A percentile compares a stretch with the other conserved stretches of the same genome.
phyloP scores from a whole-genome alignment of 768 basidiomycete genomes.

The Lactifluus subvellereus region DNA sequence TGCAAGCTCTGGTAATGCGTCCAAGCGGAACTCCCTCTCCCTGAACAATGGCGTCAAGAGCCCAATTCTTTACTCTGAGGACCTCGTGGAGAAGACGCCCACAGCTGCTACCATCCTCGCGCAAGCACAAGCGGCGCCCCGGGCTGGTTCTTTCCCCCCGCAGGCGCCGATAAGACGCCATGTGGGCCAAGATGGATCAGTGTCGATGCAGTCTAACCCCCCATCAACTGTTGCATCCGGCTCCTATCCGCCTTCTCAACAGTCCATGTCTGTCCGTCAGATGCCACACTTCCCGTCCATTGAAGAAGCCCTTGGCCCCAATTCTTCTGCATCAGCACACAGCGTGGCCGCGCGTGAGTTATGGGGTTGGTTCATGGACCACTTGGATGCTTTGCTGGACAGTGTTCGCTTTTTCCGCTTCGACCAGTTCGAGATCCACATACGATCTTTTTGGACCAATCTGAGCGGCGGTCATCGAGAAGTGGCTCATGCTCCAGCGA shows the following conservation, averaged over 20 bases:
- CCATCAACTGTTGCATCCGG: slow-evolving; percentile 41
- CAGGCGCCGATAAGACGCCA: slow-evolving; percentile 78
- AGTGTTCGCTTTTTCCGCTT: slow-evolving; percentile 72
- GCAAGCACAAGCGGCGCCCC: slow-evolving; percentile 65
- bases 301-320: slow-evolving; percentile 74
- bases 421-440: slow-evolving; percentile 85
- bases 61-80: slow-evolving; percentile 48
- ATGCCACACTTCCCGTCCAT: slow-evolving; percentile 79
- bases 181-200: slow-evolving; percentile 45
- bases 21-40: slow-evolving; percentile 70
- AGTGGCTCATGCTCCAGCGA: slow-evolving; percentile 82
- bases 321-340: slow-evolving; percentile 62
- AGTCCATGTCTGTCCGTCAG: slow-evolving; percentile 62
- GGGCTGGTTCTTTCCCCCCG: slow-evolving; percentile 51
- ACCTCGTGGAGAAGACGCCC: slow-evolving; percentile 80
- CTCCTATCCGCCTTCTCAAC: slow-evolving; percentile 42
- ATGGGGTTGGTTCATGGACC: slow-evolving; percentile 90
- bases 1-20: slow-evolving; percentile 50
- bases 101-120: slow-evolving; percentile 73
- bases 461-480: slow-evolving; percentile 73
- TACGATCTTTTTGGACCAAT: slow-evolving; percentile 80
- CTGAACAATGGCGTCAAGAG: slow-evolving; percentile 60
- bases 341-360: slow-evolving; percentile 78
- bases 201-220: slow-evolving; percentile 42
- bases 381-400: slow-evolving; percentile 77